These are phyloP conservation scores for Crucibulum laeve DNA, from an alignment of 768 basidiomycete genomes.

Conservation along the genomic window DNA sequence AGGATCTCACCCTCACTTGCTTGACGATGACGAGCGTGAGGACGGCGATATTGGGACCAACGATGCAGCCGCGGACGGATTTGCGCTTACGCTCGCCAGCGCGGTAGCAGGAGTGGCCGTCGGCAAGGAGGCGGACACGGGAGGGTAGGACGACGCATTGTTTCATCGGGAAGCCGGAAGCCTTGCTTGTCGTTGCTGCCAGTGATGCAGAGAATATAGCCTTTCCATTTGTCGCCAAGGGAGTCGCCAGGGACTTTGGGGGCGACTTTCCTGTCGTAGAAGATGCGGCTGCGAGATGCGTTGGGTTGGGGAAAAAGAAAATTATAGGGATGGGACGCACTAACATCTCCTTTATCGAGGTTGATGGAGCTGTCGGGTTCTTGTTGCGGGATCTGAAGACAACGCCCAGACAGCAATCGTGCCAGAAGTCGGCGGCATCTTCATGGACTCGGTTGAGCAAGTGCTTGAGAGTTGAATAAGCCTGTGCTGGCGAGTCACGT, in stretches of 20 bases:
- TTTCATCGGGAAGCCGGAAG: slow-evolving; percentile 99
- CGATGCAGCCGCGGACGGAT: slow-evolving; percentile 97
- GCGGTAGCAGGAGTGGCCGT: slow-evolving; percentile 98
- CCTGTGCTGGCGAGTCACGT: too few species aligned
- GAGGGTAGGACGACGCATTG: slow-evolving; percentile 95
- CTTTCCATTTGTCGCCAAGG: slow-evolving; percentile 94
- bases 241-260: slow-evolving; percentile 92
- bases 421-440: too few species aligned
- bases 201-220: slow-evolving; percentile 94
- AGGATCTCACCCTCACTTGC: slow-evolving; percentile 87
- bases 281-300: slow-evolving; percentile 65
- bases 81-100: slow-evolving; percentile 97
- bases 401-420: too few species aligned
- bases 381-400: too few species aligned
- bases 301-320: neutral
- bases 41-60: slow-evolving; percentile 94
- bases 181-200: slow-evolving; percentile 99
- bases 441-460: too few species aligned
- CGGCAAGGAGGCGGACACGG: slow-evolving; percentile 89
- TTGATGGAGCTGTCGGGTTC: too few species aligned
- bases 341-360: too few species aligned
- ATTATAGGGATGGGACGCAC: too few species aligned
- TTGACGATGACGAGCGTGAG: slow-evolving; percentile 93
- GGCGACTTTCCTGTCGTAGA: slow-evolving; percentile 96
- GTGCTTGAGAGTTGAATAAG: too few species aligned